Base-by-base conservation (phyloP, 345 rosid genomes). In the Erodium maritimum region DNA sequence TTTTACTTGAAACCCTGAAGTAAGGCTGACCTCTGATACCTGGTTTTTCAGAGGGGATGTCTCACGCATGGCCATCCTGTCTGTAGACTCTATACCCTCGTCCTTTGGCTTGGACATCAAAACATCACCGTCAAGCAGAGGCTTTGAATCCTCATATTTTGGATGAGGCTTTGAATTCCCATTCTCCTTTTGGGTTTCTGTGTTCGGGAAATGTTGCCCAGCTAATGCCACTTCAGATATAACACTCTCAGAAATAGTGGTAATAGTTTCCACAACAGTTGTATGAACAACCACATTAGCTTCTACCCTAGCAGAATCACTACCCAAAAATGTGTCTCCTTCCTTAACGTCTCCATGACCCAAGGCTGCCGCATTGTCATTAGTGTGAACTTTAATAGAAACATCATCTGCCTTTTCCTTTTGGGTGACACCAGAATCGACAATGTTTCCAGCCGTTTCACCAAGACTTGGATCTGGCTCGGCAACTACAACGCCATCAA, bases 11-110 rank as follows among this genome's bases (percentile, higher is more conserved):
- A 75, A 79, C 87, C 96, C 99, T 82, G 85, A 76, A 79, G 61
- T 78, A 65, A 88, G 80, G 95, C 78, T 94, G 87, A 90, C 97
- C 87, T 85, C 96, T 75, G 97, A 82, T 94, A 94, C 99, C 99
- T 90, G 97, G 85, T 81, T 81, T 62, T 66, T 70, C 22, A 71
- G 75, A 62, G 95, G 73, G 90, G 95, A 69, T 23, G 70, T 55
- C 64, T 76, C 87, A 66, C 56, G 73, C 79, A 59, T 11, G 70
- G 68, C 79, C 72, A 77, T 82, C 62, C 82, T 70, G 50, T 59
- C 74, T 16, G 33, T 65, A 75, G 82, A 65, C 76, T 77, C 78
- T 59, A 70, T 54, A 56, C 70, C 70, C 76, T 64, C 79, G 68
- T 67, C 45, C 69, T 72, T 79, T 66, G 61, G 68, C 69, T 61